Evolutionary conservation across 2,329 filamentous ascomycete genomes (phyloP), one percentile per base, ranked within the genome.

Genomic region (Nigrospora osmanthi): DNA sequence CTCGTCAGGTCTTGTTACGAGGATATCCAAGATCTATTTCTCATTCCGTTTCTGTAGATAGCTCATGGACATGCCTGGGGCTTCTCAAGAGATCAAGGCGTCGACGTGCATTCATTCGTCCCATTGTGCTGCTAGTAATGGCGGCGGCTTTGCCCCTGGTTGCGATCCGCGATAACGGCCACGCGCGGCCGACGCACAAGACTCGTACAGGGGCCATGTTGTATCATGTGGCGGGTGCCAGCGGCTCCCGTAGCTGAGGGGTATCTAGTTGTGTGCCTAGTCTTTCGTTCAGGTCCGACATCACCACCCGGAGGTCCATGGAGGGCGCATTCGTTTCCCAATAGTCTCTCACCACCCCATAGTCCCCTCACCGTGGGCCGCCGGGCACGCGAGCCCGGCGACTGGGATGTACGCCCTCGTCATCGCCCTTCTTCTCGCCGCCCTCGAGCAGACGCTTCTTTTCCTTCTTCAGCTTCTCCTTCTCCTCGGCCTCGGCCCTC

Each of bases 401-500:
- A 50, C 75, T 78, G 4, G 76, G 76, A 50, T 80, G 76, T 38
- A 80, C 70, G 46, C 60, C 61, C 28, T 48, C 48, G 37, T 63
- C 61, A 37, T 65, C 52, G 33, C 48, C 62, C 48, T 60, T 54
- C 45, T 54, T 49, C 32, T 57, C 55, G 32, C 52, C 52, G 43
- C 54, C 51, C 46, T 54, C 52, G 46, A 55, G 46, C 32, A 55
- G 51, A 49, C 58, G 54, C 45, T 54, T 51, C 48, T 57, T 49
- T 40, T 52, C 59, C 43, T 54, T 60, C 60, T 68, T 70, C 15
- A 53, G 58, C 50, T 64, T 75, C n/a, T 53, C 54, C 46, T 58
- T 68, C 47, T 68, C 67, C 56, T 68, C 63, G 48, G 60, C 59
- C 53, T 71, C 64, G 31, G 73, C 69, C 33, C 75, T 64, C 53